Percentiles rank a stretch among this genome's conserved stretches.
Conservation (phyloP, 495 filamentous ascomycete species). For the Penicillium robsamsonii region DNA sequence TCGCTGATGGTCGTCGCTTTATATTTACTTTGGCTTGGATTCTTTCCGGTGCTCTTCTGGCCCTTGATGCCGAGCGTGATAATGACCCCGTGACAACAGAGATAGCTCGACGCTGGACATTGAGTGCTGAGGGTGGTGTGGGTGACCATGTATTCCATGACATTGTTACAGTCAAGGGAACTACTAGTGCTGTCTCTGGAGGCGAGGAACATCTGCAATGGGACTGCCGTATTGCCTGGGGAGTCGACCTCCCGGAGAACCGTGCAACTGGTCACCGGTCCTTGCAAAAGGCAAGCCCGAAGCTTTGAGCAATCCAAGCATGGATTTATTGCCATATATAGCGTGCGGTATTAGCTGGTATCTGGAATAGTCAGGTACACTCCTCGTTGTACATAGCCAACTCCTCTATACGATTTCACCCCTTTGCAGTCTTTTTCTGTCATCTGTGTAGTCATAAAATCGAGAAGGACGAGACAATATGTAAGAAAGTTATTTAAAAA, state of each 20-base stretch:
- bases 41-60: conserved; percentile 28
- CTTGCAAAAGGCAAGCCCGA: conserved; percentile 11
- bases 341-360: background rate
- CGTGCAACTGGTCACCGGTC: conserved; percentile 31
- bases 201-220: conserved; percentile 27
- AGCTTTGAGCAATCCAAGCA: conserved; percentile 6
- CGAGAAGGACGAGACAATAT: no score
- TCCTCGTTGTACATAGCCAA: background rate
- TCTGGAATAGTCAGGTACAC: background rate
- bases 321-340: background rate
- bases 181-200: background rate
- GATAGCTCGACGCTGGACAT: conserved; percentile 34
- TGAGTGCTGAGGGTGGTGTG: conserved; percentile 31
- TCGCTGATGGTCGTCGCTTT: conserved; percentile 35
- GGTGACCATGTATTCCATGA: conserved; percentile 36
- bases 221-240: conserved; percentile 38
- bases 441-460: no score
- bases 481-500: no score
- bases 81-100: conserved; percentile 30
- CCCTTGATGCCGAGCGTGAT: conserved; percentile 35
- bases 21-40: conserved; percentile 40
- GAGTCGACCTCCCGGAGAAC: conserved; percentile 27
- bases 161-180: conserved; percentile 11
- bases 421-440: no score
- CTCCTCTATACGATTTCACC: no score